Base-by-base conservation (phyloP, 2,329 filamentous ascomycete species). In the Harringtonia aguacate region DNA sequence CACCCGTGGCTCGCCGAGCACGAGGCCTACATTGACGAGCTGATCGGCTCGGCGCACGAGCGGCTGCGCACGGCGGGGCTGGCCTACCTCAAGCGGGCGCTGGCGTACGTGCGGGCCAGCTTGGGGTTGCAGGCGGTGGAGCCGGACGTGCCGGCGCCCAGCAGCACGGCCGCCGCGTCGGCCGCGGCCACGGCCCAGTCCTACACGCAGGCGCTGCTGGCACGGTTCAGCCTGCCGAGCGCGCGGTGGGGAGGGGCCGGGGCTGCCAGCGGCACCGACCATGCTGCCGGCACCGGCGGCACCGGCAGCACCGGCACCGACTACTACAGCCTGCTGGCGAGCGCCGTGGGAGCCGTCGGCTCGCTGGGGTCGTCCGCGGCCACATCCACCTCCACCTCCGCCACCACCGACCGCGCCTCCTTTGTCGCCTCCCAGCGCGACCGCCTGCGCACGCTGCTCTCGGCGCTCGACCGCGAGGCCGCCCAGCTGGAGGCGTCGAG, bases 1-100 rank as follows among this genome's bases (percentile, higher is more conserved):
- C 83, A 94, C 62, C 90, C 90, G 0, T 95, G 90, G 68, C 79
- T 98, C 40, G 72, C 79, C 56, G 75, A 88, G 48, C 90, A 98
- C 62, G 92, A 97, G 64, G 63, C 72, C 36, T 79, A 86, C 52
- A 97, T 98, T 62, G 92, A 98, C 58, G 79, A 86, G 49, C 82
- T 95, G 58, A 95, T 97, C 61, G 81, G 81, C 51, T 76, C 79
- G 48, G 73, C 81, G 34, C 89, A 97, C 62, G 85, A 87, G 52
- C 79, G 81, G 46, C 77, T 86, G 49, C 85, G 81, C 64, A 70
- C 79, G 15, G 79, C 86, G 33, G 89, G 90, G 34, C 77, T 89
- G 54, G 83, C 87, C 52, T 63, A 79, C 48, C 64, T 92, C 52
- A 82, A 83, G 56, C 82, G 86, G 52, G 82, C 84, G 53, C 15